These are phyloP conservation scores for Thraustochytrium sp. DNA, from an alignment of 352 stramenopile species.

Conservation along the genomic window DNA sequence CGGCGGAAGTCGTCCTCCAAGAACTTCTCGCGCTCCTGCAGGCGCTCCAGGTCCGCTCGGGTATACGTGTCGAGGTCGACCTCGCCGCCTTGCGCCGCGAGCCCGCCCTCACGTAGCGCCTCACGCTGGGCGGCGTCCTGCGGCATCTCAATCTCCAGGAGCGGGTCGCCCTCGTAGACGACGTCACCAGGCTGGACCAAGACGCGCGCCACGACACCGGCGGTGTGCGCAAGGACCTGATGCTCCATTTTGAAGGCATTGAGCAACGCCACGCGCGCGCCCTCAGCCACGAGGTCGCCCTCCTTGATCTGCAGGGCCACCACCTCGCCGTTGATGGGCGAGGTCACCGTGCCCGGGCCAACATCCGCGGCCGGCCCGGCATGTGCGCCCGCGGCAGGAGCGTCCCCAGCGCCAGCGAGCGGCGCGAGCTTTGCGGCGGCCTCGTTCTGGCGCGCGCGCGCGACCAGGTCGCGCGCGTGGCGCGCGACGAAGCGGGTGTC, in stretches of 20 bases:
- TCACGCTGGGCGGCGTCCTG: background rate
- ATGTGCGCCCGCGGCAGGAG: background rate
- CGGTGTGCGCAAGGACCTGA: background rate
- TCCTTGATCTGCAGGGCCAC: background rate
- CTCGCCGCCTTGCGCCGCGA: background rate
- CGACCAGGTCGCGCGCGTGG: background rate
- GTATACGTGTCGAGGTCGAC: conserved; percentile 40
- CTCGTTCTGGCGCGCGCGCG: background rate
- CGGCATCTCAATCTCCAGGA: background rate
- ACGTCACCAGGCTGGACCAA: background rate
- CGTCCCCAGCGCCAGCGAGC: background rate
- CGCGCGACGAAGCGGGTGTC: conserved; percentile 13
- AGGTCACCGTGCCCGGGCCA: background rate
- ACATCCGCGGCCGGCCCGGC: background rate
- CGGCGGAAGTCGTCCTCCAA: background rate
- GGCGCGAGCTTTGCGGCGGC: background rate
- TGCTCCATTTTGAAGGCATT: conserved; percentile 48
- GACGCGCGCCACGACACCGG: background rate
- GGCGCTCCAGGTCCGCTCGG: conserved; percentile 11
- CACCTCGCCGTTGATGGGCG: conserved; percentile 32
- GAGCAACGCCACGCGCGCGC: background rate
- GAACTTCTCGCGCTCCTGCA: conserved; percentile 1
- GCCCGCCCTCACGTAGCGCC: background rate
- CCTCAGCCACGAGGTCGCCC: conserved; percentile 11
- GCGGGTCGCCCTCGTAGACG: background rate